Evolutionary conservation across 768 basidiomycete species (phyloP).

Genomic region (Boletus pseudopeckii): DNA sequence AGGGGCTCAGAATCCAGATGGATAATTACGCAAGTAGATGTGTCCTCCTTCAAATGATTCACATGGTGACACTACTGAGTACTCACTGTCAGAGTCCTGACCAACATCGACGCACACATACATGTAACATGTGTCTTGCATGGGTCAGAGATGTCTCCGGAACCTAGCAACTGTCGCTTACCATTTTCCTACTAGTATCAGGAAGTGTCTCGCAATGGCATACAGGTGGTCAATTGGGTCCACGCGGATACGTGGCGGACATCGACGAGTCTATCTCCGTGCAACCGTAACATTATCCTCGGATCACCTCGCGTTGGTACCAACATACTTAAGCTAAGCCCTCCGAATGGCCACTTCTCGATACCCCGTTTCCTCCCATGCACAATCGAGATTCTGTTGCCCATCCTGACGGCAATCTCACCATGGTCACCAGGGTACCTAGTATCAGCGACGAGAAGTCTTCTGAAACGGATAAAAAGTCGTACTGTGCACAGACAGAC

Average conservation of each 20-base stretch:
- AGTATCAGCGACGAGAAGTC: conserved; percentile 10
- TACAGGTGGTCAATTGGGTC: neutral
- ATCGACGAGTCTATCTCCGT: neutral
- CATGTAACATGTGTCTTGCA: no score
- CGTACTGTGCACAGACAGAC: conserved; percentile 30
- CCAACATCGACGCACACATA: no score
- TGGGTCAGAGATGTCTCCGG: no score
- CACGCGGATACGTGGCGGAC: neutral
- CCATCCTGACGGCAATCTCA: neutral
- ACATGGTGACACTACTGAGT: neutral
- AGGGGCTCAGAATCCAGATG: no score
- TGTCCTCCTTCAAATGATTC: neutral
- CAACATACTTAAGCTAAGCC: neutral
- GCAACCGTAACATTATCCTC: neutral
- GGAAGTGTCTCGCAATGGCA: neutral
- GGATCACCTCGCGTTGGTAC: neutral
- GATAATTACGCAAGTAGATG: neutral
- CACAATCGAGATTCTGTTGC: neutral
- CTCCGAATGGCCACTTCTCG: neutral
- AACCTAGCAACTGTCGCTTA: neutral
- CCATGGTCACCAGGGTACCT: neutral
- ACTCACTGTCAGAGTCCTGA: no score
- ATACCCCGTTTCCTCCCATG: conserved; percentile 5
- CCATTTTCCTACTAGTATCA: neutral
- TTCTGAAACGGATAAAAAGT: conserved; percentile 6